Percentiles rank a stretch among this genome's conserved stretches.
phyloP scores from a whole-genome alignment of 495 filamentous ascomycete species.

The Penicillium lagena region DNA sequence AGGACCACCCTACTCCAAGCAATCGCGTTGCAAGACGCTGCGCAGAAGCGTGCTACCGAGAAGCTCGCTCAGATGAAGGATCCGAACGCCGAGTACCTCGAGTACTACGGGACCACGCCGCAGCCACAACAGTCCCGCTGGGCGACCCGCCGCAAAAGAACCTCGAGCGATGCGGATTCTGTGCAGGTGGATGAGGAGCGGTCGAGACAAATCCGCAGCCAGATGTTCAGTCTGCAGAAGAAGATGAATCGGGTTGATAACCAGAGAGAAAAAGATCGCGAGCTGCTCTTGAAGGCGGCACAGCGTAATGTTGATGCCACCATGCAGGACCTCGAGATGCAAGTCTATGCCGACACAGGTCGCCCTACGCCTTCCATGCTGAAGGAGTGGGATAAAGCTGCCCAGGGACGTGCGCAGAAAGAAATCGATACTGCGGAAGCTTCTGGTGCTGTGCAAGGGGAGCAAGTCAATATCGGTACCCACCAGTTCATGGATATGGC shows the following conservation, averaged over 20 bases:
- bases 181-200: constrained; percentile 58
- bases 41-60: constrained; percentile 76
- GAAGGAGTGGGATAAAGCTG: constrained; percentile 74
- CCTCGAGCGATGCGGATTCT: constrained; percentile 61
- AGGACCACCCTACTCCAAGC: constrained; percentile 32
- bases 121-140: constrained; percentile 44
- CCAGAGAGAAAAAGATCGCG: constrained; percentile 68
- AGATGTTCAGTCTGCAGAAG: constrained; percentile 71
- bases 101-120: constrained; percentile 62
- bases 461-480: constrained; percentile 73
- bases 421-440: constrained; percentile 59
- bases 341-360: constrained; percentile 68
- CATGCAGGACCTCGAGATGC: constrained; percentile 73
- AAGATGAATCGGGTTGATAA: constrained; percentile 64
- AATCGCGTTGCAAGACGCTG: constrained; percentile 70
- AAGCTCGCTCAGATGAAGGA: constrained; percentile 74
- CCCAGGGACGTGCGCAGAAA: constrained; percentile 53
- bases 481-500: constrained; percentile 72
- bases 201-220: constrained; percentile 66
- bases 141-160: constrained; percentile 55
- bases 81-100: constrained; percentile 60
- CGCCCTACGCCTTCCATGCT: constrained; percentile 62
- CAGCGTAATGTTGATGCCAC: constrained; percentile 76
- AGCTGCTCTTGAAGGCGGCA: constrained; percentile 68
- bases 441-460: constrained; percentile 41